A percentile compares a stretch with the other conserved stretches of the same genome.
Conservation (phyloP, 2,329 filamentous ascomycete genomes). For the Paracoccidioides lutzii region DNA sequence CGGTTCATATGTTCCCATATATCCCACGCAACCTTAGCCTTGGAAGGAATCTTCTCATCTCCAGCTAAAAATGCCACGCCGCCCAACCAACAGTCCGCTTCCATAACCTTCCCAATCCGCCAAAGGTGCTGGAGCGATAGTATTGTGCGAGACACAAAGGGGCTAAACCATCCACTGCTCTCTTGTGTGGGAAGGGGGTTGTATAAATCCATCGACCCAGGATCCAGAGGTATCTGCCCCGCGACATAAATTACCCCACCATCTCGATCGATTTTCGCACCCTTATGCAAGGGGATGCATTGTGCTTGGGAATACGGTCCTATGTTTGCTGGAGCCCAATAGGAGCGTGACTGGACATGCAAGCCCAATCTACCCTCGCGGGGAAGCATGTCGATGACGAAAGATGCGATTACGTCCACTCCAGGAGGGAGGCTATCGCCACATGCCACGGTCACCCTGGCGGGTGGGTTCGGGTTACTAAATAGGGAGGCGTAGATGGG, state of each 20-base stretch:
- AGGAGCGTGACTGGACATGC: slow-evolving; percentile 85
- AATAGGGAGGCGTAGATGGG: slow-evolving; percentile 64
- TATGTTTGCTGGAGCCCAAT: slow-evolving; percentile 97
- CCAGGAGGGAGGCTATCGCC: slow-evolving; percentile 51
- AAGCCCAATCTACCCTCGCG: slow-evolving; percentile 39
- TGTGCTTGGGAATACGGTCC: slow-evolving; percentile 92
- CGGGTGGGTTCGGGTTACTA: slow-evolving; percentile 63
- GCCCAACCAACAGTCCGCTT: slow-evolving; percentile 61
- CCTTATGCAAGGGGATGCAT: slow-evolving; percentile 33
- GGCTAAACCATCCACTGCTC: slow-evolving; percentile 15
- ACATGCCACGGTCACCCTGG: slow-evolving; percentile 70
- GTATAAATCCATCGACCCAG: slow-evolving; percentile 55
- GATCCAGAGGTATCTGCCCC: slow-evolving; percentile 81
- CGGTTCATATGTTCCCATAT: slow-evolving; percentile 35
- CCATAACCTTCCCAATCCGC: slow-evolving; percentile 62
- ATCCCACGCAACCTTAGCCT: slow-evolving; percentile 27
- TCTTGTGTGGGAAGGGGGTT: slow-evolving; percentile 13
- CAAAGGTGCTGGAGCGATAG: slow-evolving; percentile 81
- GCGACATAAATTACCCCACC: slow-evolving; percentile 52
- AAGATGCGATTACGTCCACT: slow-evolving; percentile 48
- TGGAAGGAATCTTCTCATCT: slow-evolving; percentile 19
- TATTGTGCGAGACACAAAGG: slow-evolving; percentile 46
- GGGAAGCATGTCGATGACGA: slow-evolving; percentile 31
- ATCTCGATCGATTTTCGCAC: slow-evolving; percentile 13
- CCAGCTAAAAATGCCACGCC: slow-evolving; percentile 60